Evolutionary conservation across 2,329 filamentous ascomycete species (phyloP).

Genomic region (Metarhizium anisopliae): DNA sequence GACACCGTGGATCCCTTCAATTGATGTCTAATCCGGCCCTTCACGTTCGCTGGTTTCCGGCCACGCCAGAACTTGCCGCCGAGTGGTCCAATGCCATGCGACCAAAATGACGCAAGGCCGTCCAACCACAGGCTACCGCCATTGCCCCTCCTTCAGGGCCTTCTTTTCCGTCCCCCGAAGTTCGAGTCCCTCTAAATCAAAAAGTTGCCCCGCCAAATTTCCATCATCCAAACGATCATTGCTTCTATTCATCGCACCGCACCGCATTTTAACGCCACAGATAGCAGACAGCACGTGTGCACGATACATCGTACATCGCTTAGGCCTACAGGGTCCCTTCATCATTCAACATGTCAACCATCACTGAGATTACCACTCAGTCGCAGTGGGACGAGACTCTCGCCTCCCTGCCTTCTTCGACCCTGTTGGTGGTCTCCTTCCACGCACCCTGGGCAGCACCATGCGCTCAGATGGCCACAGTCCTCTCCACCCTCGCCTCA

Average conservation of each 20-base stretch:
- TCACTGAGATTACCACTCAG: slow-evolving; percentile 69
- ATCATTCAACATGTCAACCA: slow-evolving; percentile 53
- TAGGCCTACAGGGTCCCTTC: background rate
- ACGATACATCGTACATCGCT: background rate
- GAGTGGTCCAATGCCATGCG: background rate
- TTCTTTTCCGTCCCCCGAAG: slow-evolving; percentile 2
- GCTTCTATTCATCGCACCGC: slow-evolving; percentile 1
- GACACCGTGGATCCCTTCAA: too few species aligned
- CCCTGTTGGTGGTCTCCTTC: slow-evolving; percentile 83
- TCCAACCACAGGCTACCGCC: background rate
- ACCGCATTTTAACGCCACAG: background rate
- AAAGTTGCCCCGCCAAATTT: slow-evolving; percentile 11
- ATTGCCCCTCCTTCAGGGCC: background rate
- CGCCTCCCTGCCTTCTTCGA: slow-evolving; percentile 54
- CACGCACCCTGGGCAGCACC: slow-evolving; percentile 95
- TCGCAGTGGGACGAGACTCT: slow-evolving; percentile 64
- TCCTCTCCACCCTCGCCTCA: slow-evolving; percentile 75
- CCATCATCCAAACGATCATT: slow-evolving; percentile 3
- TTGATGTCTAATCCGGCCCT: background rate
- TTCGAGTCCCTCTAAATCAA: slow-evolving; percentile 5
- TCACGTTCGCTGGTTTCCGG: background rate
- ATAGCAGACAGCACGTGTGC: background rate
- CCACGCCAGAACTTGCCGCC: background rate
- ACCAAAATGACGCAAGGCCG: slow-evolving; percentile 16
- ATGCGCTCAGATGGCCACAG: slow-evolving; percentile 85